Base-by-base conservation (phyloP, 106 monocot species). In the Acorus calamus region DNA sequence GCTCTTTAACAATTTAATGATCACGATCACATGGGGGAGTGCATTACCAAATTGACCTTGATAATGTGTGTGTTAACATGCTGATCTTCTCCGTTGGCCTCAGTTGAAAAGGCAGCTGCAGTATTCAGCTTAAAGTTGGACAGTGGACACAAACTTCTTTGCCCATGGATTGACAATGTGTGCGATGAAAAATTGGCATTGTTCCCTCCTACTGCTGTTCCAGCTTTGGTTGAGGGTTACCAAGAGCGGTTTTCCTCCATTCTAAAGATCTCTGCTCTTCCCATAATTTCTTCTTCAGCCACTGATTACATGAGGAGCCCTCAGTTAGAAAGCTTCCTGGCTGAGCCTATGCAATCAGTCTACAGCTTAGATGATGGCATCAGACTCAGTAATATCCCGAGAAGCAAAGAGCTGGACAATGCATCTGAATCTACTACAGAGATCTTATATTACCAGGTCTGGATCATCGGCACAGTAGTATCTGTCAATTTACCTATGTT, bases 91-190 rank as follows among this genome's bases (percentile, higher is more conserved):
- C 28, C 1, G 28, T 28, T 63, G n/a, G 54, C 41, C 85, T 47
- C 67, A 98, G 98, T 98, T 88, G 92, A 98, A 71, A 88, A 92
- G 65, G 98, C 92, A 57, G 98, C 92, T 67, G 78, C 87, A 67
- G 92, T 98, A 11, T 92, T 98, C 81, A 92, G 92, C 63, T 78
- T 98, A 72, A 98, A 98, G 74, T 71, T 98, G 42, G 81, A 98
- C 57, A 92, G 49, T 73, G 87, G 98, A 12, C 98, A 98, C 70
- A 98, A 92, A 42, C 52, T 83, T 47, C 63, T 88, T 28, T 98
- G 98, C 62, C 98, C 98, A 46, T 98, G 98, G 98, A 92, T 75
- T 47, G 80, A 98, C 65, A 98, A 98, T 73, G 76, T 68, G 61
- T 98, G 98, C 76, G 98, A 98, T 68, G 98, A 88, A 71, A 65